Evolutionary conservation across 768 basidiomycete species (phyloP).

Genomic region (Chalciporus chontae): DNA sequence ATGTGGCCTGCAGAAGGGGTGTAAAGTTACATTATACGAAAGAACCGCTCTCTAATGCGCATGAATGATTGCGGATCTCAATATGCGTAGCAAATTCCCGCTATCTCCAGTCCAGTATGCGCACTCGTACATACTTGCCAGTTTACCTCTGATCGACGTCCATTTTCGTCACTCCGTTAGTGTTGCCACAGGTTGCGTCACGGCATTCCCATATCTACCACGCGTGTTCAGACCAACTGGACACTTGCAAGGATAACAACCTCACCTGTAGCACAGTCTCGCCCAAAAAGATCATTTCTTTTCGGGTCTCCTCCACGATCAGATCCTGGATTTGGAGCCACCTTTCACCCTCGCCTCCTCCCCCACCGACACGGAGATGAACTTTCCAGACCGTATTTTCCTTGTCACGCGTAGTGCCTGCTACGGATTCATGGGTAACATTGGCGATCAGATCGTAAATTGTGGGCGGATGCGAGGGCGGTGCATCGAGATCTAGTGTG

Average conservation of each 20-base stretch:
- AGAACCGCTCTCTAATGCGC: constrained; percentile 5
- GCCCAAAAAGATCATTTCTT: constrained; percentile 97
- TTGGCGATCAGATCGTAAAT: constrained; percentile 95
- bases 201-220: constrained; percentile 65
- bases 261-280: constrained; percentile 92
- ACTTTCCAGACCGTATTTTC: constrained; percentile 92
- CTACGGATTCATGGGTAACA: constrained; percentile 91
- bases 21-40: constrained; percentile 13
- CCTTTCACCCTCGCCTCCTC: constrained; percentile 79
- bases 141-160: constrained; percentile 30
- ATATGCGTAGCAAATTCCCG: constrained; percentile 22
- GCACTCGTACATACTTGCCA: constrained; percentile 2
- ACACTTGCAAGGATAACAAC: background rate
- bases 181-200: constrained; percentile 16
- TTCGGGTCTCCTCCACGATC: constrained; percentile 92
- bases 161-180: constrained; percentile 25
- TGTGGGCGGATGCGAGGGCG: constrained; percentile 54
- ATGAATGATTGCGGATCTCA: constrained; percentile 13
- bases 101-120: constrained; percentile 26
- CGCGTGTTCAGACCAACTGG: constrained; percentile 9
- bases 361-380: constrained; percentile 72
- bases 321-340: constrained; percentile 98
- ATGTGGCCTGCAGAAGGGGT: constrained; percentile 11
- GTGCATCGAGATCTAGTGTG: constrained; percentile 71
- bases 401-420: constrained; percentile 92